Conservation (phyloP, 495 filamentous ascomycete species). For the Xylaria castorea region DNA sequence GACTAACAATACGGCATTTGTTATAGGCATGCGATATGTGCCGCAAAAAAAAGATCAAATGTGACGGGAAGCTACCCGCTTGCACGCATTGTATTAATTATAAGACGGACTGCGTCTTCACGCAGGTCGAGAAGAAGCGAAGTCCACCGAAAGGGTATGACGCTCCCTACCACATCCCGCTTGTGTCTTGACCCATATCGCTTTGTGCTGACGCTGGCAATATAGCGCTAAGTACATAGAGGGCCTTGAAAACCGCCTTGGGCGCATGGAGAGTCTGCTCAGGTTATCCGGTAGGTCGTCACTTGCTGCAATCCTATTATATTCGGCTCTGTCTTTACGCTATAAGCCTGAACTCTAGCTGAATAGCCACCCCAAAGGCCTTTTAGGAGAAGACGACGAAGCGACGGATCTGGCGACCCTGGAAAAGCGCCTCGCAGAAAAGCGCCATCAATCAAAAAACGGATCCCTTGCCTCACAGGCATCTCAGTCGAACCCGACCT, state of each 20-base stretch:
- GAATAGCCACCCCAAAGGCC: conserved; percentile 43
- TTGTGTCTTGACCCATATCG: conserved; percentile 4
- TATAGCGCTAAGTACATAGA: conserved; percentile 93
- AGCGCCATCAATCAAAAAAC: conserved; percentile 56
- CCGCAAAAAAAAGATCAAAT: conserved; percentile 99
- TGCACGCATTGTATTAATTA: conserved; percentile 98
- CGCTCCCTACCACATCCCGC: conserved; percentile 2
- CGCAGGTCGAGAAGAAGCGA: conserved; percentile 97
- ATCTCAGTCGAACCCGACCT: conserved; percentile 53
- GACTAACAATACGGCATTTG: conserved; percentile 30
- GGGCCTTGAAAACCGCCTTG: conserved; percentile 91
- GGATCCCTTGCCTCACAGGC: conserved; percentile 48
- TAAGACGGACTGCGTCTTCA: conserved; percentile 97
- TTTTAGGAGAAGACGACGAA: conserved; percentile 85
- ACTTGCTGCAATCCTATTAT: neutral
- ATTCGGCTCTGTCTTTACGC: neutral
- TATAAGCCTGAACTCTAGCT: neutral
- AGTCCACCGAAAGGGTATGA: conserved; percentile 94
- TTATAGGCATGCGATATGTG: conserved; percentile 96
- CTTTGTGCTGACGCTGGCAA: conserved; percentile 32
- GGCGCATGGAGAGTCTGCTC: conserved; percentile 90
- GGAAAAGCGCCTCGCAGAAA: conserved; percentile 81
- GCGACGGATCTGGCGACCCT: conserved; percentile 87
- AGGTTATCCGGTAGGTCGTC: conserved; percentile 71
- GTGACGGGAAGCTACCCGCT: conserved; percentile 92